Conservation (phyloP, 805 yeast species). For the Candida coleopterorum region DNA sequence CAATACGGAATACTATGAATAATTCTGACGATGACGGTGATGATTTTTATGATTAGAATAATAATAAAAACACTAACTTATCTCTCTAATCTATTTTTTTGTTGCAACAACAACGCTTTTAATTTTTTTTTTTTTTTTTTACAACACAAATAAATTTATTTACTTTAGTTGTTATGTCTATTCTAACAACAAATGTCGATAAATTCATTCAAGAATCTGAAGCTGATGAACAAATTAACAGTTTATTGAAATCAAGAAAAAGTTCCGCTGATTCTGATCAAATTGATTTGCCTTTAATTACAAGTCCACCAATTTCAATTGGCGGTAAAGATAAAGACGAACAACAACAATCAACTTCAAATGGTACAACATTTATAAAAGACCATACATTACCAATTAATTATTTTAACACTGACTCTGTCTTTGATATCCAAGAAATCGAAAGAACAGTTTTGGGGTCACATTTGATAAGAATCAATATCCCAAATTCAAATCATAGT, state of each 20-base stretch:
- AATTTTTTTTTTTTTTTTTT: slow-evolving; percentile 2
- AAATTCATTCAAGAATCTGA: slow-evolving; percentile 1
- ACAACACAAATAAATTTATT: neutral
- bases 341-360: neutral
- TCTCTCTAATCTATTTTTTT: too few relatives aligned
- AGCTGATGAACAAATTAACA: neutral
- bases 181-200: slow-evolving; percentile 4
- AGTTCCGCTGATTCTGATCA: neutral
- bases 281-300: neutral
- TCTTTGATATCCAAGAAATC: neutral
- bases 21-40: slow-evolving; percentile 18
- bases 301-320: neutral
- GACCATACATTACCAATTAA: neutral
- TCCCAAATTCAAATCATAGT: slow-evolving; percentile 7
- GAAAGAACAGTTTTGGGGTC: slow-evolving; percentile 8
- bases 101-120: too few relatives aligned
- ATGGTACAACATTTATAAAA: neutral
- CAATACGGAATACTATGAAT: slow-evolving; percentile 44
- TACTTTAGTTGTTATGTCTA: slow-evolving; percentile 5
- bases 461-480: slow-evolving; percentile 2
- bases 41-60: slow-evolving; percentile 4
- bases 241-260: neutral
- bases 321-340: neutral
- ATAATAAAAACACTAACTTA: neutral
- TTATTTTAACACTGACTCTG: neutral